A percentile compares a stretch with the other conserved stretches of the same genome.
phyloP scores from a whole-genome alignment of 176 grass and related monocot genomes.

The Elaeis guineensis region DNA sequence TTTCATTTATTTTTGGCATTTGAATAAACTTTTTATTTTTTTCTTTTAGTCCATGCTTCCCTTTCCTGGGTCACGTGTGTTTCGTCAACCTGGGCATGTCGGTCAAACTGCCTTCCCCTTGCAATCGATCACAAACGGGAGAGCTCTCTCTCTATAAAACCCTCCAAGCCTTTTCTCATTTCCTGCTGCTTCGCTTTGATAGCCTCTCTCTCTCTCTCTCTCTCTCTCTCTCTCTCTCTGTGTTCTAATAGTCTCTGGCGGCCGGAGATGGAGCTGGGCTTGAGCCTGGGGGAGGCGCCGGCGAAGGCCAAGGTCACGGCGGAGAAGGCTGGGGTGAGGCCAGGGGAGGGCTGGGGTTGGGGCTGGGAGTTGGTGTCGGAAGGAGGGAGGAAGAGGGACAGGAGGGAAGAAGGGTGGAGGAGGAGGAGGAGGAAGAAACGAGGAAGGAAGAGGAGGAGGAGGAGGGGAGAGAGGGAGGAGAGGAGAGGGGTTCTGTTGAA shows the following conservation, averaged over 20 bases:
- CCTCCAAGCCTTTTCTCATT: neutral
- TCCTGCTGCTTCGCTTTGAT: neutral
- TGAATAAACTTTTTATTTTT: neutral
- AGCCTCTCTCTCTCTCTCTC: neutral
- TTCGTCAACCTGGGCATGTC: conserved; percentile 1
- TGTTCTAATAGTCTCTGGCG: neutral
- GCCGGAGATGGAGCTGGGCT: conserved; percentile 7
- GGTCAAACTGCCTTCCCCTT: conserved; percentile 2
- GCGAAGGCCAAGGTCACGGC: neutral
- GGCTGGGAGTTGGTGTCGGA: neutral
- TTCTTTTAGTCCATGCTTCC: neutral
- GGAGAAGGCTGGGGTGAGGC: neutral
- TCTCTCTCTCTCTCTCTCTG: neutral
- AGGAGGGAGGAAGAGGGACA: no score
- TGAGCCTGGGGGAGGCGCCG: conserved; percentile 10
- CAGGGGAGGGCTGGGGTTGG: neutral
- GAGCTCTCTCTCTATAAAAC: conserved; percentile 5
- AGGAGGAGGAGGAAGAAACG: neutral
- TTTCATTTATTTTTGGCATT: neutral
- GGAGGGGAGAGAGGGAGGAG: neutral
- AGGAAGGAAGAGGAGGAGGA: no score
- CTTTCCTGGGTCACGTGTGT: conserved; percentile 8
- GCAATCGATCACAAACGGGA: neutral
- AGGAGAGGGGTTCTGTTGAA: neutral
- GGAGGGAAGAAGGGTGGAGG: neutral